Evolutionary conservation across 2,329 filamentous ascomycete genomes (phyloP).

Genomic region (Fusarium citri): DNA sequence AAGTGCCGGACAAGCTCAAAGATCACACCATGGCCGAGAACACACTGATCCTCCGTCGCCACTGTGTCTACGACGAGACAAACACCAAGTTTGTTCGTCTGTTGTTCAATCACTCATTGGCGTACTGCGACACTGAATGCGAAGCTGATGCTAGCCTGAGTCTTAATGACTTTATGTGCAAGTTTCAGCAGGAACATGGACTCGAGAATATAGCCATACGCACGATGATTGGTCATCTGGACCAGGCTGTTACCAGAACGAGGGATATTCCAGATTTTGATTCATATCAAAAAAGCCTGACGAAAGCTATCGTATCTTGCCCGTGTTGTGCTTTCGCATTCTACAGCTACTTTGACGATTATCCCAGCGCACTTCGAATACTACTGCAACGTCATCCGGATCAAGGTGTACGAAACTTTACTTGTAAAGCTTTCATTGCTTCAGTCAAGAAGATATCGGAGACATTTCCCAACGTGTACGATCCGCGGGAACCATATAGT

Average conservation of each 20-base stretch:
- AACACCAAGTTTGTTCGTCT: slow-evolving; percentile 75
- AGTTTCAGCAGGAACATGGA: slow-evolving; percentile 31
- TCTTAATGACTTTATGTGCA: slow-evolving; percentile 13
- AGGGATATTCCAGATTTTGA: slow-evolving; percentile 75
- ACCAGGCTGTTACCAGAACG: slow-evolving; percentile 78
- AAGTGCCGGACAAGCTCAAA: slow-evolving; percentile 59
- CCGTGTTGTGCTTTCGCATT: slow-evolving; percentile 66
- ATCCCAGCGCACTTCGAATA: slow-evolving; percentile 70
- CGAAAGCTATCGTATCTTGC: slow-evolving; percentile 62
- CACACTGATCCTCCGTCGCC: slow-evolving; percentile 76
- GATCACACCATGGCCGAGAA: slow-evolving; percentile 79
- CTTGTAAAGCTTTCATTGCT: slow-evolving; percentile 62
- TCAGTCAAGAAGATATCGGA: slow-evolving; percentile 65
- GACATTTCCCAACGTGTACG: slow-evolving; percentile 61
- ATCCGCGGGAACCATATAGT: slow-evolving; percentile 31
- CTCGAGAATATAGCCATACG: slow-evolving; percentile 64
- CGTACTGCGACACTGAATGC: slow-evolving; percentile 52
- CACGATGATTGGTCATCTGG: slow-evolving; percentile 73
- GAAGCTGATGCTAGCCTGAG: slow-evolving; percentile 6
- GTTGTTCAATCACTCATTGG: slow-evolving; percentile 68
- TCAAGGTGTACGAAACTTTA: slow-evolving; percentile 63
- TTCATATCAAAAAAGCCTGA: slow-evolving; percentile 62
- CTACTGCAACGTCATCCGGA: slow-evolving; percentile 73
- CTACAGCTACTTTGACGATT: slow-evolving; percentile 69
- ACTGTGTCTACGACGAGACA: slow-evolving; percentile 80